Conservation (phyloP, 805 yeast genomes). For the Schizosaccharomyces osmophilus region DNA sequence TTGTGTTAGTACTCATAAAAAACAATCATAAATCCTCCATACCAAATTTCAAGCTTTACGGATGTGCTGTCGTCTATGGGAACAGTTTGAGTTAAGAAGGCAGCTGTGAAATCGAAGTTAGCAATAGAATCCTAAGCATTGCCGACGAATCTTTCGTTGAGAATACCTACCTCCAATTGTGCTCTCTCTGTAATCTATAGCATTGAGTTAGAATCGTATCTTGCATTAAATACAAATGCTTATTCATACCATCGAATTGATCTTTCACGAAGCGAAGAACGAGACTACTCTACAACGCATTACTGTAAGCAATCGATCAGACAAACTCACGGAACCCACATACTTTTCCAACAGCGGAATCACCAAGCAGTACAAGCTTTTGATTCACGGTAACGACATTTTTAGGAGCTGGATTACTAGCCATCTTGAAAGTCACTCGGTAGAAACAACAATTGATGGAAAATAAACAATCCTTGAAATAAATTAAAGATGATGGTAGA, state of each 20-base stretch:
- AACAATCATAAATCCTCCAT: not conserved
- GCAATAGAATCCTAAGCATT: not conserved
- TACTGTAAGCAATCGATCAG: not conserved
- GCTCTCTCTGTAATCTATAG: conserved; percentile 37
- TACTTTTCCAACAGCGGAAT: not conserved
- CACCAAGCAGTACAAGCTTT: not conserved
- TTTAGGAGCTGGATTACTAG: not conserved
- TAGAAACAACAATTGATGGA: not conserved
- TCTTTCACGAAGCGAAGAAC: conserved; percentile 54
- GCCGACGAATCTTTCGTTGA: not conserved
- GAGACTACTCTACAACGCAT: conserved; percentile 32
- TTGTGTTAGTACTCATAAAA: not conserved
- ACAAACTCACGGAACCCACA: not conserved
- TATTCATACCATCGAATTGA: conserved; percentile 29
- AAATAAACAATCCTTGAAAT: not conserved
- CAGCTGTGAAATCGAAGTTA: conserved; percentile 29
- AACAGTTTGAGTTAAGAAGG: conserved; percentile 67
- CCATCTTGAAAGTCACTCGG: not conserved
- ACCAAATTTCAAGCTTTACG: not conserved
- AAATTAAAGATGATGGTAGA: not conserved
- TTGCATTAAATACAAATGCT: not conserved
- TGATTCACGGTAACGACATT: not conserved
- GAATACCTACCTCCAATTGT: conserved; percentile 43
- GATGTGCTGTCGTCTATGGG: conserved; percentile 14
- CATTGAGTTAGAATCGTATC: not conserved